Conservation (phyloP, 1,284 basidiomycete genomes). For the Agaricales sp. region DNA sequence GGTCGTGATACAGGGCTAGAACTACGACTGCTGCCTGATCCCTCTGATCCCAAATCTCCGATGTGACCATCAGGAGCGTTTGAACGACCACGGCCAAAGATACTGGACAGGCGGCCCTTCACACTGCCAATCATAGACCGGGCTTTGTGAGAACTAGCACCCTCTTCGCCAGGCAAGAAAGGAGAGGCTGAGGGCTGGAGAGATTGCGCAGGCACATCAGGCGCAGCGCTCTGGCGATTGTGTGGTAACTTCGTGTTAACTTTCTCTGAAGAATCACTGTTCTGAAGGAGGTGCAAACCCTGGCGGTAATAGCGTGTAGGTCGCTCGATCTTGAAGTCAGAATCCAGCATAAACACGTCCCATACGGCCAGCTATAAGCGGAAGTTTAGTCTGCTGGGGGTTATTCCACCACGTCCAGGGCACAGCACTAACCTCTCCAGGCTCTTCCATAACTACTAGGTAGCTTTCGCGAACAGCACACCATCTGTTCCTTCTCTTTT, state of each 20-base stretch:
- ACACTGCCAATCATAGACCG: slow-evolving; percentile 39
- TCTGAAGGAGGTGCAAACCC: slow-evolving; percentile 54
- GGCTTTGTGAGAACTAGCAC: background rate
- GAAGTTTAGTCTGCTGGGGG: slow-evolving; percentile 11
- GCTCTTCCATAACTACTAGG: slow-evolving; percentile 80
- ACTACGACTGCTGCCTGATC: slow-evolving; percentile 3
- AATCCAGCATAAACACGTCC: slow-evolving; percentile 93
- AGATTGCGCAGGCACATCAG: slow-evolving; percentile 11
- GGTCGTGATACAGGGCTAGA: slow-evolving; percentile 28
- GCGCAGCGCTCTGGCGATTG: slow-evolving; percentile 11
- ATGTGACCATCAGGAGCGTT: slow-evolving; percentile 12
- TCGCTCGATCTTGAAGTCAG: slow-evolving; percentile 81
- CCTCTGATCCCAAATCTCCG: slow-evolving; percentile 11
- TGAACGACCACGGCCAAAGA: slow-evolving; percentile 24
- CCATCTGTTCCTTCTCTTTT: slow-evolving; percentile 76
- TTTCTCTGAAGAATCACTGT: slow-evolving; percentile 18
- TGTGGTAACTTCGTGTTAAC: slow-evolving; percentile 16
- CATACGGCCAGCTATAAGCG: slow-evolving; percentile 56
- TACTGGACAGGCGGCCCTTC: slow-evolving; percentile 35
- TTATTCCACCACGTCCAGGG: background rate
- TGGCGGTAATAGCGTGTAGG: slow-evolving; percentile 72
- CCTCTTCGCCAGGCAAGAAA: slow-evolving; percentile 7
- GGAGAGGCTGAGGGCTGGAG: slow-evolving; percentile 25
- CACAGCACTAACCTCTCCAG: slow-evolving; percentile 59
- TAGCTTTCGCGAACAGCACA: slow-evolving; percentile 93